phyloP scores from a whole-genome alignment of 441 rosid species.

The Cnidoscolus chayamansa region DNA sequence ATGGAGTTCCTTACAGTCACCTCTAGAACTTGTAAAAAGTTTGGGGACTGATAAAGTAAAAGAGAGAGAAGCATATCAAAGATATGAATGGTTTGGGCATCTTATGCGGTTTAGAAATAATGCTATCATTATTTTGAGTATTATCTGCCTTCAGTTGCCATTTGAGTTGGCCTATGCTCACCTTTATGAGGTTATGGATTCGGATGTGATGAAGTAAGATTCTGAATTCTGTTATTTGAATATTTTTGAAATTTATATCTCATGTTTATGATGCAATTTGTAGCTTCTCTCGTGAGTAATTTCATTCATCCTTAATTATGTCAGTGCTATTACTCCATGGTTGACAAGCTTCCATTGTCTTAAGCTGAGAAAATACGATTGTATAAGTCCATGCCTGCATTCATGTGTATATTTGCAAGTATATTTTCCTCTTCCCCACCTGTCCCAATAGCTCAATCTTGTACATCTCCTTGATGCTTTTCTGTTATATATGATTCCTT shows the following conservation, averaged over 20 bases:
- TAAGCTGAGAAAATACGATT: background rate
- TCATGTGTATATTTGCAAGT: background rate
- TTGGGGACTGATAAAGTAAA: conserved; percentile 44
- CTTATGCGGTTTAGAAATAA: conserved; percentile 76
- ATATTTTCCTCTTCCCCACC: background rate
- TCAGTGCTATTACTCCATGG: background rate
- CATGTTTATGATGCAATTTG: background rate
- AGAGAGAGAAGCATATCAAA: conserved; percentile 76
- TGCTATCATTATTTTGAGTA: conserved; percentile 56
- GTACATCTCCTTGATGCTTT: background rate
- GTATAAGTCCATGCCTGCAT: background rate
- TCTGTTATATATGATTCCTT: background rate
- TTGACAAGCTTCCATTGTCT: background rate
- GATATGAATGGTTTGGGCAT: conserved; percentile 82
- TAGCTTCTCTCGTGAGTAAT: background rate
- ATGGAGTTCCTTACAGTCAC: conserved; percentile 52
- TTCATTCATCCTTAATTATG: background rate
- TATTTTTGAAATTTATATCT: background rate
- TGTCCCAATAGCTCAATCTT: background rate
- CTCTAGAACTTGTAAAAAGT: conserved; percentile 40
- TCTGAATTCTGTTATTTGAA: conserved; percentile 12
- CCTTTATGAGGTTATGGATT: conserved; percentile 63
- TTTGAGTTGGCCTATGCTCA: conserved; percentile 96
- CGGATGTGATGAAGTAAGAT: conserved; percentile 63
- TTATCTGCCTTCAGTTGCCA: conserved; percentile 91